Evolutionary conservation across 2,329 filamentous ascomycete species (phyloP).

Genomic region (Pseudocercospora eumusae): DNA sequence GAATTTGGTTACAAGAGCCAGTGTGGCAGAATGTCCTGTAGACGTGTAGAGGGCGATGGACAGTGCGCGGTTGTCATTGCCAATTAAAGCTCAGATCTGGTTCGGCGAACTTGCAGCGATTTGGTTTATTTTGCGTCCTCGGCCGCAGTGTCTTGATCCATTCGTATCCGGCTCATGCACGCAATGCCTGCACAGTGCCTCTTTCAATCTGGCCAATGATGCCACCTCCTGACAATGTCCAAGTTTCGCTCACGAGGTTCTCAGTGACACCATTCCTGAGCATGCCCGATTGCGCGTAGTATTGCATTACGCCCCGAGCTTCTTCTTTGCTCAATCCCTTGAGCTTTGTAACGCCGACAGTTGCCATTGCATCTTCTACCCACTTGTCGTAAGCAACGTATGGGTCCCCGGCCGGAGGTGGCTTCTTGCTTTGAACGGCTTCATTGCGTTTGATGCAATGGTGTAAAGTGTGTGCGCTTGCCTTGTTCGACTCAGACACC

Average conservation of each 20-base stretch:
- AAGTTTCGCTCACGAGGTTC: conserved; percentile 73
- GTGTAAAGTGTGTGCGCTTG: conserved; percentile 25
- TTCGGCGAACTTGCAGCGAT: too few species aligned
- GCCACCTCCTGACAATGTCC: conserved; percentile 78
- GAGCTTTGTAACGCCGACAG: conserved; percentile 55
- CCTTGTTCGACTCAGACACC: conserved; percentile 67
- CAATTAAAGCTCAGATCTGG: neutral
- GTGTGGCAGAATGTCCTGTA: neutral
- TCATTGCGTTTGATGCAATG: conserved; percentile 21
- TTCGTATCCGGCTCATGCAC: too few species aligned
- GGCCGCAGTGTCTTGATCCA: neutral
- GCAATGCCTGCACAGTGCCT: conserved; percentile 51
- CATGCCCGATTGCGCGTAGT: conserved; percentile 85
- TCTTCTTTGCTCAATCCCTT: conserved; percentile 72
- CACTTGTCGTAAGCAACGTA: conserved; percentile 56
- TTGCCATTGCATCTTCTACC: conserved; percentile 51
- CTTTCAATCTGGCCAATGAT: conserved; percentile 85
- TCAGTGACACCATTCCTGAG: conserved; percentile 71
- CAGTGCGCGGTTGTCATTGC: neutral
- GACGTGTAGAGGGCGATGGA: neutral
- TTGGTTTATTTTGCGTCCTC: neutral
- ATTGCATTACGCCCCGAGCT: conserved; percentile 80
- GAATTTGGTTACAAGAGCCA: neutral
- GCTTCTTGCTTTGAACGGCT: conserved; percentile 32
- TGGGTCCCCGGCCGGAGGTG: conserved; percentile 49